phyloP scores from a whole-genome alignment of 2,329 filamentous ascomycete genomes.

The Neoscytalidium dimidiatum region DNA sequence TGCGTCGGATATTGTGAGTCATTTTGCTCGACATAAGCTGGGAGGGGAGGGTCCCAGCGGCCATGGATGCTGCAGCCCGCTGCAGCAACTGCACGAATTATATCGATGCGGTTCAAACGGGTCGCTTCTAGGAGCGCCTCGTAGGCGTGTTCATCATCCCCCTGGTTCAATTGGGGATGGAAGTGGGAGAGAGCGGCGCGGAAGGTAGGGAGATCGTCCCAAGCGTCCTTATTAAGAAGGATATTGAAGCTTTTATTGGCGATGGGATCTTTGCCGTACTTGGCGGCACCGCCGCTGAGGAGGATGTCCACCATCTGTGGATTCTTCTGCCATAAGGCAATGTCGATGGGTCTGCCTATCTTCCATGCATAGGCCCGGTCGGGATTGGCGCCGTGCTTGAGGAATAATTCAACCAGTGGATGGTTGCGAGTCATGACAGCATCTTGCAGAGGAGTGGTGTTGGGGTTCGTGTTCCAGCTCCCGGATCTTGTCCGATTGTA shows the following conservation, averaged over 20 bases:
- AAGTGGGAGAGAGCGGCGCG: neutral
- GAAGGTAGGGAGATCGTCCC: neutral
- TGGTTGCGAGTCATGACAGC: neutral
- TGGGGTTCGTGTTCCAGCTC: neutral
- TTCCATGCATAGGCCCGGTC: too few species aligned
- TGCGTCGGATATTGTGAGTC: too few species aligned
- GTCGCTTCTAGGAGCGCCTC: neutral
- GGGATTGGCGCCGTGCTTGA: neutral
- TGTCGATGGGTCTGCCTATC: neutral
- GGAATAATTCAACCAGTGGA: neutral
- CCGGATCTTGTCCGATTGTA: neutral
- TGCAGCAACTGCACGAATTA: neutral
- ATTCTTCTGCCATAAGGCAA: neutral
- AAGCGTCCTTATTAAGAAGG: neutral
- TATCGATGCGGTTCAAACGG: neutral
- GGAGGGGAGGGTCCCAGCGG: neutral
- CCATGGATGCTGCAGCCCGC: neutral
- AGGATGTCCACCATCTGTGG: neutral
- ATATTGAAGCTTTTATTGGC: neutral
- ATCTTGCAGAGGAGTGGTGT: neutral
- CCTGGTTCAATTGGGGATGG: neutral
- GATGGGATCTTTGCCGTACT: neutral
- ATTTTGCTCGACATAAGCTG: too few species aligned
- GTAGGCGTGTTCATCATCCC: neutral
- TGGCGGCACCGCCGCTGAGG: neutral